These are phyloP conservation scores for Phenoliferia sp. DNA, from an alignment of 1,284 basidiomycete species.

Conservation along the genomic window DNA sequence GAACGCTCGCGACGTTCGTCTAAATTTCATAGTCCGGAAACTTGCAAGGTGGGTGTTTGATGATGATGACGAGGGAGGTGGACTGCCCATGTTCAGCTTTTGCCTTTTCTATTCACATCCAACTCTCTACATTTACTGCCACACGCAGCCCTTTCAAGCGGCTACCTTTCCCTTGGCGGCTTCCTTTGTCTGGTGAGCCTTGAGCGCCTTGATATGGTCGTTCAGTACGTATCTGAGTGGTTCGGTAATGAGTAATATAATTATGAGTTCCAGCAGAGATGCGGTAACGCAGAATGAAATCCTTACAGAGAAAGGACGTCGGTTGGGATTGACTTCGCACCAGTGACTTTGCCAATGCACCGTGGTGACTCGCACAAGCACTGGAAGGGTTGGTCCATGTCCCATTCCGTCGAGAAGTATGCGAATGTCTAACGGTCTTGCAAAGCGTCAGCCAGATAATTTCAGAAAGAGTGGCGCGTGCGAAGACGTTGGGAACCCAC, in stretches of 20 bases:
- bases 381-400: slow-evolving; percentile 61
- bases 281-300: not conserved
- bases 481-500: not conserved
- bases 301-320: slow-evolving; percentile 21
- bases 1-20: not conserved
- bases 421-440: slow-evolving; percentile 51
- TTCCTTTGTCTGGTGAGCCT: slow-evolving; percentile 6
- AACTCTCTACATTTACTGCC: not conserved
- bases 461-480: slow-evolving; percentile 5
- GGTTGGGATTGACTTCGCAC: slow-evolving; percentile 43
- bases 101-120: no score
- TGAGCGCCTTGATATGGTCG: slow-evolving; percentile 27
- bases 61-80: not conserved
- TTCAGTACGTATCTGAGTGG: slow-evolving; percentile 30
- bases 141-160: not conserved
- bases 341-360: slow-evolving; percentile 46
- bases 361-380: slow-evolving; percentile 51
- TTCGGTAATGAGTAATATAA: not conserved
- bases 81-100: no score
- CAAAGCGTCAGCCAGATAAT: not conserved
- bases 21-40: not conserved
- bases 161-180: not conserved
- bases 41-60: not conserved
- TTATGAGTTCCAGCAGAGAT: not conserved
- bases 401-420: slow-evolving; percentile 67